Base-by-base conservation (phyloP, 345 rosid genomes). In the Melastoma malabathricum region DNA sequence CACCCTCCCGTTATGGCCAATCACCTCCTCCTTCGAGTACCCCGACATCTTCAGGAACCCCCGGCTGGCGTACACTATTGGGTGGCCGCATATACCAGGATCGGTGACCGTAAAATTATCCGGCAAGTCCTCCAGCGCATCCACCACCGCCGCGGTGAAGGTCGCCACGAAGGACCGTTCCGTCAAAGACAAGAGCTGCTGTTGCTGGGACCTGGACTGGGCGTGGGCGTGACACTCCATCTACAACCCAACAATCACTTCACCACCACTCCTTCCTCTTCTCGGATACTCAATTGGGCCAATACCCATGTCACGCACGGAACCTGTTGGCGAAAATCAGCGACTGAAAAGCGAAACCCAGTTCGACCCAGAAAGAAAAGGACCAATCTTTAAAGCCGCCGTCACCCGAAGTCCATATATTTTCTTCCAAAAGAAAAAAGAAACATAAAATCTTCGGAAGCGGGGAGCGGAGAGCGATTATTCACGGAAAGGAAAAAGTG, bases 41-140 rank as follows among this genome's bases (percentile, higher is more conserved):
- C 95, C 90, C 0, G 81, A 64, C 90, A 84, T 80, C 61, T 92
- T 80, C 44, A 81, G 44, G 63, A 92, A 92, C 54, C 88, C 84
- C 0, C 53, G 43, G 71, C 95, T 84, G 6, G 96, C 96, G 57
- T 75, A 87, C 46, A 92, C 95, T 23, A 92, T 87, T 13, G 96
- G 98, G 69, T 92, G 94, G 44, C 88, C 93, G 50, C 86, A 60
- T 13, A 84, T 68, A 50, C 71, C 63, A 44, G 98, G 98, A 62
- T 87, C 98, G 18, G 89, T 87, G 58, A 92, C 83, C 14, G 88
- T 92, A 75, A 92, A 92, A 60, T 56, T 77, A 62, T 92, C 78
- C 1, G 84, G 75, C 43, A 92, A 71, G 44, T 71, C 88, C 57
- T 84, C 85, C 48, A 92, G 86, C 15, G 75, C 88, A 58, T 81